Conservation (phyloP, 2,329 filamentous ascomycete genomes). For the Exophiala sideris region DNA sequence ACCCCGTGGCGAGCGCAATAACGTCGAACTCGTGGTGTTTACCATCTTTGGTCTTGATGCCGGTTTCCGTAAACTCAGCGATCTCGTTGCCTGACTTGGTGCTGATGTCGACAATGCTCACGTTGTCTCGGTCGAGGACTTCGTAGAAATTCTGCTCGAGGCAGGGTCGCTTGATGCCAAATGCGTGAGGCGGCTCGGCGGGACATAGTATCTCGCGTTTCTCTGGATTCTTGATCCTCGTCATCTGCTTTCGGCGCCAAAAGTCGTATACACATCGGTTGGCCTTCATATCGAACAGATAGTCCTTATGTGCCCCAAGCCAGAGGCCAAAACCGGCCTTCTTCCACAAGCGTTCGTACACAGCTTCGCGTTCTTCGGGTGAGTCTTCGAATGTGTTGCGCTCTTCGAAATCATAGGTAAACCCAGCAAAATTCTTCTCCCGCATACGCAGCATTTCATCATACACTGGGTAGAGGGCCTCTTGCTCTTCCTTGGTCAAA, state of each 20-base stretch:
- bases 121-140: conserved; percentile 45
- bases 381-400: conserved; percentile 40
- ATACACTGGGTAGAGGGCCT: conserved; percentile 33
- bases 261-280: conserved; percentile 55
- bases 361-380: conserved; percentile 37
- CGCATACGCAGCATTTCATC: conserved; percentile 20
- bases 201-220: conserved; percentile 55
- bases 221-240: conserved; percentile 49
- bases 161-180: conserved; percentile 51
- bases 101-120: conserved; percentile 47
- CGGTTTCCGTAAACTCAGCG: conserved; percentile 37
- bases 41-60: conserved; percentile 42
- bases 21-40: conserved; percentile 40
- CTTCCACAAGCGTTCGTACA: conserved; percentile 50
- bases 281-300: conserved; percentile 40
- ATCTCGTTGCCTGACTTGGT: conserved; percentile 42
- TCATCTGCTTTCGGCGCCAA: conserved; percentile 53
- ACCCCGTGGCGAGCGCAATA: conserved; percentile 43
- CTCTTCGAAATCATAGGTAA: conserved; percentile 57
- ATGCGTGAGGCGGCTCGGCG: conserved; percentile 50
- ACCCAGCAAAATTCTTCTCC: conserved; percentile 46
- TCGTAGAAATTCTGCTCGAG: conserved; percentile 54
- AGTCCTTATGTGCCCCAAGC: conserved; percentile 52
- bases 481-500: conserved; percentile 49
- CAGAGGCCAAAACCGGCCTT: conserved; percentile 55